Conservation (phyloP, 2,329 filamentous ascomycete species). For the Monosporascus sp. region DNA sequence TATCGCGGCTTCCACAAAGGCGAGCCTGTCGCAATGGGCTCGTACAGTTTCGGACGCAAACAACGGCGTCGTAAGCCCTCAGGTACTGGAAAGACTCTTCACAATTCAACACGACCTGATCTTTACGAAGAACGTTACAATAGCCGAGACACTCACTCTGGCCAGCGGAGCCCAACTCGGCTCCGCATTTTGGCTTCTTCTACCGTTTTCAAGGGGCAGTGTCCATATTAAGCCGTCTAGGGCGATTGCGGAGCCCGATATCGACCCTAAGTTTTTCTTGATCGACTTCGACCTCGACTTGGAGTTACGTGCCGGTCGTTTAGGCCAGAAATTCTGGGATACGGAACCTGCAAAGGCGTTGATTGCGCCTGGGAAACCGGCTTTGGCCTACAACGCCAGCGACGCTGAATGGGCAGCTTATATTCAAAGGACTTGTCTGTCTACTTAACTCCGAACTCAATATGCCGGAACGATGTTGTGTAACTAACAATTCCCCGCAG, state of each 20-base stretch:
- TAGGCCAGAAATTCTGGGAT: slow-evolving; percentile 27
- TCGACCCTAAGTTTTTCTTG: slow-evolving; percentile 32
- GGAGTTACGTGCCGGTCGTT: slow-evolving; percentile 23
- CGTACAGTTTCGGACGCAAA: slow-evolving; percentile 19
- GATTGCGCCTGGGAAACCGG: slow-evolving; percentile 15
- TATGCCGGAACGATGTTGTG: neutral
- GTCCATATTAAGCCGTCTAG: slow-evolving; percentile 34
- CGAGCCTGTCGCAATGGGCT: slow-evolving; percentile 27
- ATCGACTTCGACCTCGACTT: slow-evolving; percentile 31
- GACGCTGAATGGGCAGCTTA: slow-evolving; percentile 23
- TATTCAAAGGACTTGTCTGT: slow-evolving; percentile 11
- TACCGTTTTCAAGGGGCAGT: slow-evolving; percentile 36
- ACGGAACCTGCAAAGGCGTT: slow-evolving; percentile 19
- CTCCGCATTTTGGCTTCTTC: slow-evolving; percentile 32
- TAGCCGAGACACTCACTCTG: slow-evolving; percentile 41
- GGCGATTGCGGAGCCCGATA: slow-evolving; percentile 28
- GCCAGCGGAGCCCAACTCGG: slow-evolving; percentile 23
- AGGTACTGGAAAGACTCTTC: slow-evolving; percentile 35
- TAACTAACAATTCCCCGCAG: slow-evolving; percentile 3
- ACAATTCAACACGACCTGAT: slow-evolving; percentile 42
- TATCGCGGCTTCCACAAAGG: slow-evolving; percentile 19
- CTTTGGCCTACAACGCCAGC: slow-evolving; percentile 24
- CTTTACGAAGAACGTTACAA: slow-evolving; percentile 38
- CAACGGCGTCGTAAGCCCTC: slow-evolving; percentile 20
- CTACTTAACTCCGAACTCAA: neutral